A percentile compares a stretch with the other conserved stretches of the same genome.
Evolutionary conservation across 257 asterid genomes (phyloP).

Genomic region (Ophiorrhiza pumila): DNA sequence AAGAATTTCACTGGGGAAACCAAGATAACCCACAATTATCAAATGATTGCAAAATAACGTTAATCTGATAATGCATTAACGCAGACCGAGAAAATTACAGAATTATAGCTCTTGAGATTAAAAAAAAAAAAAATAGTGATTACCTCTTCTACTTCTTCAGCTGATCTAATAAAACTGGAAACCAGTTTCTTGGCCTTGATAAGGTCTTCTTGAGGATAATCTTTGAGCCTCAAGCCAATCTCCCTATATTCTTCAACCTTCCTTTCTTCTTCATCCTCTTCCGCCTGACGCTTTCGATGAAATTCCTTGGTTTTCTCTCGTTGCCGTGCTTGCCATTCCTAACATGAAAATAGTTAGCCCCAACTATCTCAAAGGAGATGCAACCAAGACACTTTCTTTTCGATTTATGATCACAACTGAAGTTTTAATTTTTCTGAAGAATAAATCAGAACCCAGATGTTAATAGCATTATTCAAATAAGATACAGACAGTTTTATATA

Average conservation of each 20-base stretch:
- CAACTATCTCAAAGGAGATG: constrained; percentile 14
- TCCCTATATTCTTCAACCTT: constrained; percentile 80
- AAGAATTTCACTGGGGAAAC: not conserved
- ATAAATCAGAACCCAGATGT: not conserved
- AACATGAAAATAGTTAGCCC: constrained; percentile 31
- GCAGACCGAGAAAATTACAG: no score
- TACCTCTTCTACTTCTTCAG: constrained; percentile 97
- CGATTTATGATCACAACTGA: not conserved
- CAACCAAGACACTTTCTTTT: not conserved
- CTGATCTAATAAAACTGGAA: constrained; percentile 79
- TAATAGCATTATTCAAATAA: not conserved
- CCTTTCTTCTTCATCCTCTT: constrained; percentile 81
- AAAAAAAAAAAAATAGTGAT: constrained; percentile 2
- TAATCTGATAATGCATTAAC: no score
- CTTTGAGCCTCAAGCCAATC: constrained; percentile 52
- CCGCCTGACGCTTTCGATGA: constrained; percentile 52
- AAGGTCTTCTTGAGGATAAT: constrained; percentile 76
- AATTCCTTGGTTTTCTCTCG: constrained; percentile 87
- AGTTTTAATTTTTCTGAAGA: not conserved
- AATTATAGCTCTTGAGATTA: not conserved
- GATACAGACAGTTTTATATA: not conserved
- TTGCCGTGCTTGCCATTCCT: constrained; percentile 99
- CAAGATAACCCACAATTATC: not conserved
- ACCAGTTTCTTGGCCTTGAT: constrained; percentile 77
- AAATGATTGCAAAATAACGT: not conserved